Evolutionary conservation across 2,329 filamentous ascomycete genomes (phyloP).

Genomic region (Alternaria arbusti): DNA sequence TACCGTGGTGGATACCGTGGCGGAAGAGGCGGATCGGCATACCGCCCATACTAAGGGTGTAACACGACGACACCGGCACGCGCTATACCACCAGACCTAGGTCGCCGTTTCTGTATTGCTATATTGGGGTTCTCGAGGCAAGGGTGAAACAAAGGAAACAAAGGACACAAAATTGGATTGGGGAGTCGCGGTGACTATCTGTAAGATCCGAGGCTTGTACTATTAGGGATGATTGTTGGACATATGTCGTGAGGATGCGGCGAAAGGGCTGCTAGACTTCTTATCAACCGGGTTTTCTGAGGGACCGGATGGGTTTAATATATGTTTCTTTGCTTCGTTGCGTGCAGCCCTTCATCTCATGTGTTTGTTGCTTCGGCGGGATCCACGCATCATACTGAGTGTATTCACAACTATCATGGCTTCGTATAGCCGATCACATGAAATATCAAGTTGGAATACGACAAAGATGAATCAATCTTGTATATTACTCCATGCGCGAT

Average conservation of each 20-base stretch:
- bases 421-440: background rate
- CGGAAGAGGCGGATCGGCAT: slow-evolving; percentile 32
- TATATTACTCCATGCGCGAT: background rate
- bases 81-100: background rate
- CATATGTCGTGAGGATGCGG: slow-evolving; percentile 2
- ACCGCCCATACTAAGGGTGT: slow-evolving; percentile 24
- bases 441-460: background rate
- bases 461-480: background rate
- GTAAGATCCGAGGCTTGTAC: slow-evolving; percentile 9
- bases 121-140: background rate
- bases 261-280: background rate
- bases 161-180: slow-evolving; percentile 11
- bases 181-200: slow-evolving; percentile 8
- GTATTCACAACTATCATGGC: background rate
- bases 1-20: slow-evolving; percentile 49
- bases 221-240: slow-evolving; percentile 5
- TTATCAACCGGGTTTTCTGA: background rate
- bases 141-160: background rate
- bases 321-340: background rate
- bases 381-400: background rate
- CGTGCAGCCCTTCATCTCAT: background rate
- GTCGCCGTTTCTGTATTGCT: slow-evolving; percentile 1
- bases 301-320: slow-evolving; percentile 8
- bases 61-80: background rate
- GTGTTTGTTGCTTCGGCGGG: background rate